A percentile compares a stretch with the other conserved stretches of the same genome.
Evolutionary conservation across 1,139 yeast species (phyloP).

Genomic region (Ogataea hybrid): DNA sequence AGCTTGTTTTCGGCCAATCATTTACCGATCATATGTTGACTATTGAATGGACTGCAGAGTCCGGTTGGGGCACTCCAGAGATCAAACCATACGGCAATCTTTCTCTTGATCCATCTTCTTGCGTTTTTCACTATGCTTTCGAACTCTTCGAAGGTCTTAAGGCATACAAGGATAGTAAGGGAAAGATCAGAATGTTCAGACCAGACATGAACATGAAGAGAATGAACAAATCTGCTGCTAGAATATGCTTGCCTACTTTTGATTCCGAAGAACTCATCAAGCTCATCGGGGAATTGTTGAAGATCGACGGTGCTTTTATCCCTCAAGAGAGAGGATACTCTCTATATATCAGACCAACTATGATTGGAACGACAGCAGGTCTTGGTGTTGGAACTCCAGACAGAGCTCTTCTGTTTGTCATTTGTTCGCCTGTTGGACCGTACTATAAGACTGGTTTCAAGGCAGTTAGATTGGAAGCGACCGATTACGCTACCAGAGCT

Average conservation of each 20-base stretch:
- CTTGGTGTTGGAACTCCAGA: constrained; percentile 83
- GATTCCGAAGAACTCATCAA: constrained; percentile 75
- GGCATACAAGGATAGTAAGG: constrained; percentile 76
- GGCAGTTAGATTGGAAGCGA: constrained; percentile 91
- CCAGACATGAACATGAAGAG: constrained; percentile 89
- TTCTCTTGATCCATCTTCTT: constrained; percentile 77
- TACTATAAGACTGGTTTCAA: constrained; percentile 88
- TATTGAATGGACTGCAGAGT: constrained; percentile 72
- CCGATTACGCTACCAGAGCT: constrained; percentile 93
- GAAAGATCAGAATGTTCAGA: constrained; percentile 76
- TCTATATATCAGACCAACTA: constrained; percentile 87
- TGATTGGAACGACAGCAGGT: constrained; percentile 87
- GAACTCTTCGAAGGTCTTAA: constrained; percentile 96
- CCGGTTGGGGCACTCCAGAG: constrained; percentile 86
- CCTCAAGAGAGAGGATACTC: constrained; percentile 88
- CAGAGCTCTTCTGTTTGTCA: constrained; percentile 76
- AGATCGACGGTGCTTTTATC: constrained; percentile 70
- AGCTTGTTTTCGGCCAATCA: constrained; percentile 80
- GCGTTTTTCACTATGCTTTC: constrained; percentile 92
- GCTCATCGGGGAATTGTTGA: constrained; percentile 70
- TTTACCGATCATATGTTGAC: constrained; percentile 92
- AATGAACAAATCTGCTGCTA: constrained; percentile 82
- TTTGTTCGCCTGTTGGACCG: constrained; percentile 96
- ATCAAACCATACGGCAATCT: constrained; percentile 83
- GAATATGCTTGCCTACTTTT: constrained; percentile 85